phyloP scores from a whole-genome alignment of 2,329 filamentous ascomycete genomes.

The Dactylellina leptospora region DNA sequence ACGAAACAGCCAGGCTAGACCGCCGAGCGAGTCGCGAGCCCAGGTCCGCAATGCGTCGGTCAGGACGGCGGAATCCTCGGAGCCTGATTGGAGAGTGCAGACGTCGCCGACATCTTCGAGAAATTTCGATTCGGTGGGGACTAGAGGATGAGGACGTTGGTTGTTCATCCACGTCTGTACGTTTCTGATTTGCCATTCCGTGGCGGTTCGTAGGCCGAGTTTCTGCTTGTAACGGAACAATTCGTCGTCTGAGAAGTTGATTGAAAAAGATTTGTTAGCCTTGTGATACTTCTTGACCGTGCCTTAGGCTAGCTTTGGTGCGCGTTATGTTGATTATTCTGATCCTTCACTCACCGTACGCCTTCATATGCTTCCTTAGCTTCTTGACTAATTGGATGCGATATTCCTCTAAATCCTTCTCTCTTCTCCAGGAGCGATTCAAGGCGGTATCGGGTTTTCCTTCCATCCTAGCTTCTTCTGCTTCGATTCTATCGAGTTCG shows the following conservation, averaged over 20 bases:
- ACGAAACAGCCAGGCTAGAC: conserved; percentile 22
- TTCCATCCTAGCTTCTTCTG: conserved; percentile 13
- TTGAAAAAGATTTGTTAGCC: not conserved
- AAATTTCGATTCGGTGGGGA: conserved; percentile 30
- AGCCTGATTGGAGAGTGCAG: conserved; percentile 19
- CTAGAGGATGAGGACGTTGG: conserved; percentile 32
- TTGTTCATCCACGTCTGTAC: conserved; percentile 43
- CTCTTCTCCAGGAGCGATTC: conserved; percentile 40
- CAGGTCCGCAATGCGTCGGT: conserved; percentile 23
- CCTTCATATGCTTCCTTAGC: conserved; percentile 42
- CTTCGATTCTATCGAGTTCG: conserved; percentile 29
- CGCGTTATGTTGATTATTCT: not conserved
- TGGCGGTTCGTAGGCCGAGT: conserved; percentile 13
- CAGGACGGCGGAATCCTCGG: conserved; percentile 48
- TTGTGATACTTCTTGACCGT: not conserved
- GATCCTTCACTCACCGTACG: conserved; percentile 28
- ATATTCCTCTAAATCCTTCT: conserved; percentile 46
- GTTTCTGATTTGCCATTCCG: conserved; percentile 35
- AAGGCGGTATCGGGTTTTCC: conserved; percentile 10
- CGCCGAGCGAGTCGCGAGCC: conserved; percentile 25
- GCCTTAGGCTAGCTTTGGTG: not conserved
- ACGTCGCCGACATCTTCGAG: conserved; percentile 30
- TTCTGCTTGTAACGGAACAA: conserved; percentile 49
- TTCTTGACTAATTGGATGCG: conserved; percentile 31
- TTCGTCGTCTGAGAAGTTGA: conserved; percentile 27